Evolutionary conservation across 2,329 filamentous ascomycete genomes (phyloP).

Genomic region (Fusarium illudens): DNA sequence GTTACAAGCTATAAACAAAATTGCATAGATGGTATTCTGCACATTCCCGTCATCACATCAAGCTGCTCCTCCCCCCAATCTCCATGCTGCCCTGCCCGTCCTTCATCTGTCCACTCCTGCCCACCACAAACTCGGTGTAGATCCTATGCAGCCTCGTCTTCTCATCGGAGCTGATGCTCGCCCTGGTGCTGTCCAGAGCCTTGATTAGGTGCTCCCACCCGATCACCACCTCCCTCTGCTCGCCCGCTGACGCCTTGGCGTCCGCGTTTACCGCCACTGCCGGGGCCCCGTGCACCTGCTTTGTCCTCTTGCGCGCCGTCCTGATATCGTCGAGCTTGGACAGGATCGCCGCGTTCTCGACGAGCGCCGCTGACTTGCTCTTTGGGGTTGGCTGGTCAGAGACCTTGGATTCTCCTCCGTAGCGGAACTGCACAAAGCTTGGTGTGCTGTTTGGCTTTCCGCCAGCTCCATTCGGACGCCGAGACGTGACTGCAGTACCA

Average conservation of each 20-base stretch:
- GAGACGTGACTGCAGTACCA: constrained; percentile 55
- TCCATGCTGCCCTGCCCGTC: constrained; percentile 92
- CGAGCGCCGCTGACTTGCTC: constrained; percentile 65
- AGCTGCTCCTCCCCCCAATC: constrained; percentile 88
- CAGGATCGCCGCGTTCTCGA: constrained; percentile 80
- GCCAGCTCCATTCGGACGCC: constrained; percentile 48
- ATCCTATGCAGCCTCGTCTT: constrained; percentile 77
- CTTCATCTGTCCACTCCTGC: constrained; percentile 93
- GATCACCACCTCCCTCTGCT: constrained; percentile 77
- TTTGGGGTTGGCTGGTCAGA: constrained; percentile 54
- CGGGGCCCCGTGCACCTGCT: constrained; percentile 45
- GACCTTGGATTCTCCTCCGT: constrained; percentile 66
- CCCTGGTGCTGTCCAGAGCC: constrained; percentile 78
- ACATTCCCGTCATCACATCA: constrained; percentile 71
- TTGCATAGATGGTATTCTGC: background rate
- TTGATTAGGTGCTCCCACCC: constrained; percentile 83
- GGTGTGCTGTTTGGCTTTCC: constrained; percentile 46
- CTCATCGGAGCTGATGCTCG: constrained; percentile 85
- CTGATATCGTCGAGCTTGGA: constrained; percentile 86
- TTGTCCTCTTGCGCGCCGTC: constrained; percentile 64
- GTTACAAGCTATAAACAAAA: background rate
- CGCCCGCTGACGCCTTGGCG: constrained; percentile 44
- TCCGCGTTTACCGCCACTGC: constrained; percentile 32
- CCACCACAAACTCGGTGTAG: constrained; percentile 92
- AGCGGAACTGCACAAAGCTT: constrained; percentile 85